Conservation (phyloP, 352 stramenopile genomes). For the Globisporangium cederbergense region DNA sequence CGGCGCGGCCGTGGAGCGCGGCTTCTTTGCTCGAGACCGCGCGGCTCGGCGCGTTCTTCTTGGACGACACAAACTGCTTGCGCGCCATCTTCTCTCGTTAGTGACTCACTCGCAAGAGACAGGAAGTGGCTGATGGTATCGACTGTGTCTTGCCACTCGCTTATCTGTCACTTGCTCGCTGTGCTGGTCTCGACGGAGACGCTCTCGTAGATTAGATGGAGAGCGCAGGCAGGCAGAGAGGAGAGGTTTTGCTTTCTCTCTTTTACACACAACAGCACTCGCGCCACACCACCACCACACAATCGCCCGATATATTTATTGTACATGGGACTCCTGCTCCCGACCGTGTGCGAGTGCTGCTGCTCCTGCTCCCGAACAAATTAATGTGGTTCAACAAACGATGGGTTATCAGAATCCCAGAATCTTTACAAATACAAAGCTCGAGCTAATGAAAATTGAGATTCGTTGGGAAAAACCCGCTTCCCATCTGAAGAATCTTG, state of each 20-base stretch:
- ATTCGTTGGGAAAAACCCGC: no score
- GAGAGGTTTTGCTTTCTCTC: slow-evolving; percentile 12
- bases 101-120: not conserved
- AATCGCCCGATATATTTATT: no score
- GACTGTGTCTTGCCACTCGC: not conserved
- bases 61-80: slow-evolving; percentile 85
- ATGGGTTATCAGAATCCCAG: no score
- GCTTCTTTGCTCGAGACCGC: slow-evolving; percentile 82
- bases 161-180: not conserved
- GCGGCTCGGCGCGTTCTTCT: slow-evolving; percentile 82
- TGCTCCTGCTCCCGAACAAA: no score
- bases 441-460: no score
- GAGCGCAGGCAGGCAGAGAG: not conserved
- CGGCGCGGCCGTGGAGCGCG: slow-evolving; percentile 50
- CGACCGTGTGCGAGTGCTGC: no score
- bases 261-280: not conserved
- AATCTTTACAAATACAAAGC: no score
- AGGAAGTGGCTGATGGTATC: not conserved
- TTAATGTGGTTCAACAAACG: no score
- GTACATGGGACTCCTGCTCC: no score
- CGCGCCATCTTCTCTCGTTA: slow-evolving; percentile 46
- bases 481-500: no score
- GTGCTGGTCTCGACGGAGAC: not conserved
- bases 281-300: not conserved
- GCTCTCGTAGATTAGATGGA: not conserved